phyloP scores from a whole-genome alignment of 2,329 filamentous ascomycete species.

The Ophiostoma perfectum region DNA sequence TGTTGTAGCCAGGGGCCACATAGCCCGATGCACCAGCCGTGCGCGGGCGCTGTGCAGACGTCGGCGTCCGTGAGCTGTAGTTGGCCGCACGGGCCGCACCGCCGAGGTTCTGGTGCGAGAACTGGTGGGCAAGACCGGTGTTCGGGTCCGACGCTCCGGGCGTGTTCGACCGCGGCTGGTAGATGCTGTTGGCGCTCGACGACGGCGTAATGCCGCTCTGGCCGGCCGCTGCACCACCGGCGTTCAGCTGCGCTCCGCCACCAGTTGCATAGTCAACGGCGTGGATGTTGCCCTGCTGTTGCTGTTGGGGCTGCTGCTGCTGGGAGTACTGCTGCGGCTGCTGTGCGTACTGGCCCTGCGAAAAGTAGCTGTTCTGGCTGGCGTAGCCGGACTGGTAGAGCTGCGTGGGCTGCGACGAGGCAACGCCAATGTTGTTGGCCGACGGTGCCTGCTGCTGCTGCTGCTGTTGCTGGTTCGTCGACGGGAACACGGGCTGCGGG shows the following conservation, averaged over 20 bases:
- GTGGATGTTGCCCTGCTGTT: slow-evolving; percentile 31
- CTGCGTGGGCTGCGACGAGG: slow-evolving; percentile 34
- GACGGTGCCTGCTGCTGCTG: slow-evolving; percentile 27
- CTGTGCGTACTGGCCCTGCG: slow-evolving; percentile 41
- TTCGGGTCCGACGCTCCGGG: slow-evolving; percentile 66
- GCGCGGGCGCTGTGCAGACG: slow-evolving; percentile 70
- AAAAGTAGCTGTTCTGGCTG: slow-evolving; percentile 50
- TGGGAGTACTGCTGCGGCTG: slow-evolving; percentile 22
- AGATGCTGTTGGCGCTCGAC: slow-evolving; percentile 30
- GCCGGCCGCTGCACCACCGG: background rate
- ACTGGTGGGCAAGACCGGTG: slow-evolving; percentile 88
- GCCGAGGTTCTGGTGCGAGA: slow-evolving; percentile 91
- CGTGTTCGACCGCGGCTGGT: slow-evolving; percentile 52
- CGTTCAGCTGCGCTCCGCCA: slow-evolving; percentile 15
- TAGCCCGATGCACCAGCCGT: slow-evolving; percentile 69
- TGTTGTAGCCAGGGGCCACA: slow-evolving; percentile 52
- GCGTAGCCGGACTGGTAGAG: slow-evolving; percentile 2
- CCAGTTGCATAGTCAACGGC: slow-evolving; percentile 6
- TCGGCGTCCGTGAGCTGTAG: slow-evolving; percentile 55
- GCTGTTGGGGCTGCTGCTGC: background rate
- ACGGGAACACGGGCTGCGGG: slow-evolving; percentile 73
- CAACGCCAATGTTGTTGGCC: slow-evolving; percentile 39
- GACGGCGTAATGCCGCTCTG: slow-evolving; percentile 15
- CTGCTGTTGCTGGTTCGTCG: slow-evolving; percentile 34
- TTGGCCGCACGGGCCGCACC: slow-evolving; percentile 61